phyloP scores from a whole-genome alignment of 116 monocot species.

The Papilionanthe hybrid region DNA sequence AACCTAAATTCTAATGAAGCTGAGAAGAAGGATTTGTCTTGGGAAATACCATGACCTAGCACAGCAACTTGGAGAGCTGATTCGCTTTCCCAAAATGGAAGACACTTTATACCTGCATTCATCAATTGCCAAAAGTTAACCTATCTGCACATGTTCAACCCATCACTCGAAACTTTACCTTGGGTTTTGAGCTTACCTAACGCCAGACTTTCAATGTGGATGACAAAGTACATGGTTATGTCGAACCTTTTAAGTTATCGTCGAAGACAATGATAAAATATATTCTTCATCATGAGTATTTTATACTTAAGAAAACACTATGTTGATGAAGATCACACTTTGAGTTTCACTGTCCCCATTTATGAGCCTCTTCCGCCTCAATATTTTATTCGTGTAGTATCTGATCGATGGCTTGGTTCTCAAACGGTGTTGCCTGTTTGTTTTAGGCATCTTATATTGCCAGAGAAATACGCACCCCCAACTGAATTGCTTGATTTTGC shows the following conservation, averaged over 20 bases:
- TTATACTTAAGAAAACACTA: slow-evolving; percentile 93
- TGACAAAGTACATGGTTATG: slow-evolving; percentile 91
- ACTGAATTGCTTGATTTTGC: slow-evolving; percentile 92
- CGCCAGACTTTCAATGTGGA: slow-evolving; percentile 99
- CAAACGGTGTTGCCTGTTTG: slow-evolving; percentile 90
- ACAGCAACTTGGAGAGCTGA: slow-evolving; percentile 96
- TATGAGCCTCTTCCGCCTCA: slow-evolving; percentile 94
- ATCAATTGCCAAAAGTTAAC: slow-evolving; percentile 89
- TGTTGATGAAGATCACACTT: slow-evolving; percentile 87
- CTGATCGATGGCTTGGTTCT: slow-evolving; percentile 95
- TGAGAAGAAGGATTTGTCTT: slow-evolving; percentile 92
- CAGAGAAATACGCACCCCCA: slow-evolving; percentile 87
- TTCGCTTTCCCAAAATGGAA: slow-evolving; percentile 78
- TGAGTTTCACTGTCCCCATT: slow-evolving; percentile 93
- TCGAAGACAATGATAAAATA: slow-evolving; percentile 95
- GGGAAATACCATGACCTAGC: slow-evolving; percentile 90
- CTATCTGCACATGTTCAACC: slow-evolving; percentile 94
- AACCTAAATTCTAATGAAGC: slow-evolving; percentile 89
- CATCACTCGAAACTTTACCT: slow-evolving; percentile 76
- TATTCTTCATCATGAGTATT: slow-evolving; percentile 96
- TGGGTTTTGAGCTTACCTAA: slow-evolving; percentile 93
- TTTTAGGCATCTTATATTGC: slow-evolving; percentile 87
- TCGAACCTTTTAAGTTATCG: slow-evolving; percentile 97
- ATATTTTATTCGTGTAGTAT: slow-evolving; percentile 86
- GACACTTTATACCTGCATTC: slow-evolving; percentile 66